Conservation (phyloP, 2,329 filamentous ascomycete genomes). For the Diaporthe longicolla region DNA sequence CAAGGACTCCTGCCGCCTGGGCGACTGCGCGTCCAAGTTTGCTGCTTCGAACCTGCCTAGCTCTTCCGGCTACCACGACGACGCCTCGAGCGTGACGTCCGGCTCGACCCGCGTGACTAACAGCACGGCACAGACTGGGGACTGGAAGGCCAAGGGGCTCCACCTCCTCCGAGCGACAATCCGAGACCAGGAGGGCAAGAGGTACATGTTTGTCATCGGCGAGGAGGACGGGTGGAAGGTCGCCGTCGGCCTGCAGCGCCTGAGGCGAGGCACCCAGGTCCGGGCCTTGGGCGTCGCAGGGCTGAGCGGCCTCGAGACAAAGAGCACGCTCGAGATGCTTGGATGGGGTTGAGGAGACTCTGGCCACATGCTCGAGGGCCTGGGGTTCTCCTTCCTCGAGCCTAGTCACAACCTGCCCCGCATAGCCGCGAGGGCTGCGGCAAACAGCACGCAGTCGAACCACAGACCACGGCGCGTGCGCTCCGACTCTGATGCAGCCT, state of each 20-base stretch:
- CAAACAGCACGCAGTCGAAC: background rate
- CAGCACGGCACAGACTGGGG: conserved; percentile 61
- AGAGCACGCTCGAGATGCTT: conserved; percentile 69
- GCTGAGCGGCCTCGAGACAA: conserved; percentile 68
- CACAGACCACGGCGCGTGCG: background rate
- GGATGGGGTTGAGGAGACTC: conserved; percentile 61
- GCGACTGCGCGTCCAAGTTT: conserved; percentile 62
- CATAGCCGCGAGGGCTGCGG: background rate
- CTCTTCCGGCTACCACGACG: conserved; percentile 31
- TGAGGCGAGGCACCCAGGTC: conserved; percentile 73
- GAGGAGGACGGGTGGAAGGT: conserved; percentile 80
- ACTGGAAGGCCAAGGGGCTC: conserved; percentile 68
- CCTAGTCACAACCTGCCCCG: background rate
- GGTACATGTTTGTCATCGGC: conserved; percentile 74
- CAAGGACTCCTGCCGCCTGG: conserved; percentile 73
- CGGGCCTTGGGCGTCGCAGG: conserved; percentile 71
- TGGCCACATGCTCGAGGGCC: conserved; percentile 6
- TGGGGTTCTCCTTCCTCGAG: background rate
- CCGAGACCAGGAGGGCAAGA: conserved; percentile 76
- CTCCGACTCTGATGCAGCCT: background rate
- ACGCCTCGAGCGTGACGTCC: conserved; percentile 43
- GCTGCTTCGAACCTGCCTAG: conserved; percentile 29
- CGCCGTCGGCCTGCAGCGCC: conserved; percentile 70
- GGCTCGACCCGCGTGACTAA: conserved; percentile 53
- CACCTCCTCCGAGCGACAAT: conserved; percentile 76